Evolutionary conservation across 129 eudicot genomes (phyloP).

Genomic region (Mikania micrantha): DNA sequence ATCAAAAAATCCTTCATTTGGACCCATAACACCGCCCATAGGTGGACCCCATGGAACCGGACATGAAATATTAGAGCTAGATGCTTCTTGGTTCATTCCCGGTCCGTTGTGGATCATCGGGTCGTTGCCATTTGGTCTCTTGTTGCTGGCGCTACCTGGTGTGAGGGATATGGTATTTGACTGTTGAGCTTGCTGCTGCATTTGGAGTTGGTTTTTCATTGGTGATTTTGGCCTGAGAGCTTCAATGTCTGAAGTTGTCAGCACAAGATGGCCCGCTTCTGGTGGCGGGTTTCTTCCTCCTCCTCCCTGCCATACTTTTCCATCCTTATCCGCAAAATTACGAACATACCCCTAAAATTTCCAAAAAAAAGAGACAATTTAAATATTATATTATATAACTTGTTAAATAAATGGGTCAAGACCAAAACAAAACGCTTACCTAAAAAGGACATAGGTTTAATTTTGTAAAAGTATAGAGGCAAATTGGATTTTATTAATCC

Average conservation of each 20-base stretch:
- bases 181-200: slow-evolving; percentile 39
- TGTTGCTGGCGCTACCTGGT: slow-evolving; percentile 40
- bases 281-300: slow-evolving; percentile 94
- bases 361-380: neutral
- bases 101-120: slow-evolving; percentile 48
- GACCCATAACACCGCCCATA: slow-evolving; percentile 39
- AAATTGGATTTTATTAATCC: too few species aligned
- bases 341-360: slow-evolving; percentile 50
- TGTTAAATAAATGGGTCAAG: too few species aligned
- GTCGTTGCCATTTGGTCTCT: slow-evolving; percentile 51
- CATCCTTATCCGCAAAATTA: slow-evolving; percentile 81
- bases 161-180: slow-evolving; percentile 65
- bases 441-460: too few species aligned
- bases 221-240: slow-evolving; percentile 95
- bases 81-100: slow-evolving; percentile 66
- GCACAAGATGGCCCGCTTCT: slow-evolving; percentile 80
- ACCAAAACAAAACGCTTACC: too few species aligned
- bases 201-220: slow-evolving; percentile 90
- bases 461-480: too few species aligned
- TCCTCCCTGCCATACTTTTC: slow-evolving; percentile 62
- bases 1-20: slow-evolving; percentile 61
- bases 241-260: slow-evolving; percentile 79
- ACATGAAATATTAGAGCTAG: slow-evolving; percentile 44
- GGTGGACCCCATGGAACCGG: slow-evolving; percentile 77
- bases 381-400: neutral